A percentile compares a stretch with the other conserved stretches of the same genome.
These are phyloP conservation scores for Candida insectorum DNA, from an alignment of 805 yeast species.

Conservation along the genomic window DNA sequence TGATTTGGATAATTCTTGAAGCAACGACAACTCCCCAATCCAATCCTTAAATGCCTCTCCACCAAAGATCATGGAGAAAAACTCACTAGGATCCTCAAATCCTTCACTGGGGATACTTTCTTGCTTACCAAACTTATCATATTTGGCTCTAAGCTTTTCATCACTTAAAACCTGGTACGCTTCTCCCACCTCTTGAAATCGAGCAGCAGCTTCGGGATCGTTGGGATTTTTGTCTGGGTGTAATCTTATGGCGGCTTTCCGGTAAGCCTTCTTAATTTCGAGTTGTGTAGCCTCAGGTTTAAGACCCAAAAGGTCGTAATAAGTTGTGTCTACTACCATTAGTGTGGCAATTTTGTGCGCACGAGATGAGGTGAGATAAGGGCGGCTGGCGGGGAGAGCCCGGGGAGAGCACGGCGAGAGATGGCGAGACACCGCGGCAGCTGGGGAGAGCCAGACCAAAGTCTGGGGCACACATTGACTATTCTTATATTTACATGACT, in stretches of 20 bases:
- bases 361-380: no score
- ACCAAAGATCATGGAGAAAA: constrained; percentile 79
- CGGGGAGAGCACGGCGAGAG: no score
- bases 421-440: no score
- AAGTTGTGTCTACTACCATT: constrained; percentile 47
- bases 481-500: constrained; percentile 7
- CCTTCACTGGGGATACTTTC: constrained; percentile 61
- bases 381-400: no score
- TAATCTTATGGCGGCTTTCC: constrained; percentile 41
- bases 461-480: no score
- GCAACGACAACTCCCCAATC: constrained; percentile 75
- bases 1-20: constrained; percentile 38
- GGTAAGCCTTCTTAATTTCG: constrained; percentile 43
- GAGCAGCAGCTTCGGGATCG: constrained; percentile 42
- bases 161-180: constrained; percentile 79
- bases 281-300: constrained; percentile 36
- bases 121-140: constrained; percentile 75
- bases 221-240: constrained; percentile 48
- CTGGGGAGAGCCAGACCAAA: no score
- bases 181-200: constrained; percentile 51
- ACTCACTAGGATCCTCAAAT: constrained; percentile 79
- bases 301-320: constrained; percentile 37
- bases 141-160: constrained; percentile 57
- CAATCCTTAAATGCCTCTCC: constrained; percentile 76
- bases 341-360: not conserved